These are phyloP conservation scores for Taphrina pruni DNA, from an alignment of 1,139 yeast genomes.

Conservation along the genomic window DNA sequence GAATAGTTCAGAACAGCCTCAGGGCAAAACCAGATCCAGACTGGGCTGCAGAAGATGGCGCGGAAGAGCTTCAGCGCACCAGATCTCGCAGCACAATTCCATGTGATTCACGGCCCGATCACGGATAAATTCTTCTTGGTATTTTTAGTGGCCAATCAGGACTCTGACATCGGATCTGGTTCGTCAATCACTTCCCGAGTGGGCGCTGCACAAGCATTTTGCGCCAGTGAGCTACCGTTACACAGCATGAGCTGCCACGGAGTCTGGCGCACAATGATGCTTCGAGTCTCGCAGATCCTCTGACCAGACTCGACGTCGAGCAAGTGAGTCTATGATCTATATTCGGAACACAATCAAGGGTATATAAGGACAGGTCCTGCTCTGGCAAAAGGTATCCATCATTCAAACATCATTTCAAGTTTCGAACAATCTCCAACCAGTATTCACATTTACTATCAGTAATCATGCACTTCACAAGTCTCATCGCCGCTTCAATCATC, in stretches of 20 bases:
- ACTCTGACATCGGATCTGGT: background rate
- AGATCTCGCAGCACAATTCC: background rate
- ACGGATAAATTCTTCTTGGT: background rate
- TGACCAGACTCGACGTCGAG: background rate
- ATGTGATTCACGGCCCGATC: background rate
- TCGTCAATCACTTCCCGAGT: background rate
- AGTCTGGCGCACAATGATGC: constrained; percentile 5
- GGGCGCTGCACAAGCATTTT: constrained; percentile 12
- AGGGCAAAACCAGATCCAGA: too few relatives aligned
- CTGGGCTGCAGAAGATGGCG: background rate
- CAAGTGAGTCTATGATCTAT: background rate
- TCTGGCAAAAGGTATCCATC: background rate
- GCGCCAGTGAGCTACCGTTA: background rate
- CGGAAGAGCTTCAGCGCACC: background rate
- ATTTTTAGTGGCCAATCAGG: constrained; percentile 19
- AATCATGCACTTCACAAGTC: constrained; percentile 31
- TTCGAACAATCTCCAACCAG: constrained; percentile 6
- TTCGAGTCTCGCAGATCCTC: constrained; percentile 2
- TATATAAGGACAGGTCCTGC: constrained; percentile 8
- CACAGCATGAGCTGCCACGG: constrained; percentile 4
- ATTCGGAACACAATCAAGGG: background rate
- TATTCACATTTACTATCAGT: background rate
- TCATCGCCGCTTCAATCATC: constrained; percentile 37
- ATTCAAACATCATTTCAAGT: constrained; percentile 8
- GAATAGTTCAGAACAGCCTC: too few relatives aligned